phyloP scores from a whole-genome alignment of 352 stramenopile species.

The Phytophthora crassamura region DNA sequence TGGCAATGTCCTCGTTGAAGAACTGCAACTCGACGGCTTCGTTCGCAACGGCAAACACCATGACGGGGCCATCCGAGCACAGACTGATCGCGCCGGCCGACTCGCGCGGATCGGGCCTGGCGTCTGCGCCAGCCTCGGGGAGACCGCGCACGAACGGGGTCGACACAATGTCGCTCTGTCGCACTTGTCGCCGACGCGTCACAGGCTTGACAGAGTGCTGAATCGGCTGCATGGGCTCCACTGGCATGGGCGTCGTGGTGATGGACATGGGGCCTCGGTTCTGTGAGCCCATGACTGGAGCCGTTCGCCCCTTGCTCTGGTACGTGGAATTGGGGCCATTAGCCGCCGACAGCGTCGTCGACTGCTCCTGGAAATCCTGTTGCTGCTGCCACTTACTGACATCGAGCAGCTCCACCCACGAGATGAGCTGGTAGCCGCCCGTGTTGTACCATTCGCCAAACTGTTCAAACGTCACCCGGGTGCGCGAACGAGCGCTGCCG shows the following conservation, averaged over 20 bases:
- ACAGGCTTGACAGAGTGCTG: constrained; percentile 60
- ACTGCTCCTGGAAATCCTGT: constrained; percentile 69
- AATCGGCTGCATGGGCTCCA: constrained; percentile 71
- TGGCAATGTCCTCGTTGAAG: constrained; percentile 80
- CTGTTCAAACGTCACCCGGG: constrained; percentile 89
- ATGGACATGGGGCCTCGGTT: constrained; percentile 46
- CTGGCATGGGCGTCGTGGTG: constrained; percentile 32
- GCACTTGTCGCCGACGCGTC: constrained; percentile 72
- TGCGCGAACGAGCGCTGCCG: constrained; percentile 66
- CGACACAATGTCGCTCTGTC: constrained; percentile 85
- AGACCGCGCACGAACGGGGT: constrained; percentile 59
- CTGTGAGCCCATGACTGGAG: constrained; percentile 62
- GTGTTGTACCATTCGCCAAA: constrained; percentile 93
- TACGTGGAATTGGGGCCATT: constrained; percentile 30
- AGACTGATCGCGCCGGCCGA: constrained; percentile 58
- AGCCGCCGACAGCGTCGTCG: constrained; percentile 34
- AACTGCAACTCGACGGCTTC: constrained; percentile 82
- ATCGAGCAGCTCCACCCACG: constrained; percentile 88
- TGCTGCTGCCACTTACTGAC: constrained; percentile 86
- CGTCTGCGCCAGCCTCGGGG: constrained; percentile 12
- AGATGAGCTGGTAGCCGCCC: constrained; percentile 81
- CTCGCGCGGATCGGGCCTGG: constrained; percentile 36
- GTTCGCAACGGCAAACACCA: constrained; percentile 81
- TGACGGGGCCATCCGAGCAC: constrained; percentile 74
- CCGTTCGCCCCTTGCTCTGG: constrained; percentile 38